A percentile compares a stretch with the other conserved stretches of the same genome.
Evolutionary conservation across 179 eudicot genomes (phyloP).

Genomic region (Drosera spatulata): DNA sequence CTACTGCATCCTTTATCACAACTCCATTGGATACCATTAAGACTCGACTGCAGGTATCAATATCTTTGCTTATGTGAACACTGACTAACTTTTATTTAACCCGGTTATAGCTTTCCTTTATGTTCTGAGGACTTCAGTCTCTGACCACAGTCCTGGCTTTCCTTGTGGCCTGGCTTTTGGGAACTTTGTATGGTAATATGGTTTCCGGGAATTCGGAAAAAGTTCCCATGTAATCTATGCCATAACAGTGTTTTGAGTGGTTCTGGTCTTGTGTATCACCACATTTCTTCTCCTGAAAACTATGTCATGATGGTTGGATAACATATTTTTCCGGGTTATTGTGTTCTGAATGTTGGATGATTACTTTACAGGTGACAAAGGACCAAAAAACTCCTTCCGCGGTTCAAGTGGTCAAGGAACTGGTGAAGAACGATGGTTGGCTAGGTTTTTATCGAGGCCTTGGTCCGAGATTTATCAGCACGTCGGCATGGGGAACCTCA

Average conservation of each 20-base stretch:
- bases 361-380: slow-evolving; percentile 49
- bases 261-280: no score
- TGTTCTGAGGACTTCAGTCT: no score
- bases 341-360: neutral
- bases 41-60: slow-evolving; percentile 75
- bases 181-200: no score
- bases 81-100: no score
- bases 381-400: slow-evolving; percentile 48
- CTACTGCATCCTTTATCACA: slow-evolving; percentile 82
- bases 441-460: slow-evolving; percentile 86
- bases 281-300: no score
- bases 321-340: neutral
- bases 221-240: no score
- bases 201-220: no score
- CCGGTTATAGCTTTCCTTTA: neutral
- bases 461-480: slow-evolving; percentile 96
- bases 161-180: no score
- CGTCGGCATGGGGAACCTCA: slow-evolving; percentile 99
- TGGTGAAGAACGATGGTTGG: slow-evolving; percentile 89
- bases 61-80: neutral
- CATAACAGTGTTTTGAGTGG: no score
- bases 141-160: no score
- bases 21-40: slow-evolving; percentile 95
- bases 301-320: no score
- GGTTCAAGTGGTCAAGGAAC: slow-evolving; percentile 60